Conservation (phyloP, 2,329 filamentous ascomycete species). For the Ceratocystis ficicola region DNA sequence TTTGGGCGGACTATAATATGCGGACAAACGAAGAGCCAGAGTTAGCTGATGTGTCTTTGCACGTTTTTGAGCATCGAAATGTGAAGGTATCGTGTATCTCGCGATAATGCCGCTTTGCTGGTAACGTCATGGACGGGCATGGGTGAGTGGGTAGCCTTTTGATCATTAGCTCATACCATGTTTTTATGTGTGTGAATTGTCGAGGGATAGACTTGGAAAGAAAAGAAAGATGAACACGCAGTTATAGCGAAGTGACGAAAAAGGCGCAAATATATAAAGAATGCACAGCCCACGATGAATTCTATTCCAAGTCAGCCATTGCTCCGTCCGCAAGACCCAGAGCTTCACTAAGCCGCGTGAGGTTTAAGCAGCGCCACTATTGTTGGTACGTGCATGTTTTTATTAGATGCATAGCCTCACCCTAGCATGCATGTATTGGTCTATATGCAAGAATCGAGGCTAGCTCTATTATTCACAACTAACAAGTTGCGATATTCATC, state of each 20-base stretch:
- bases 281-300: slow-evolving; percentile 2
- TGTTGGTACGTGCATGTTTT: not conserved
- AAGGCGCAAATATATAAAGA: not conserved
- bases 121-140: not conserved
- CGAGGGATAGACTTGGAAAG: not conserved
- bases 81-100: not conserved
- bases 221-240: not conserved
- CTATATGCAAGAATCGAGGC: not conserved
- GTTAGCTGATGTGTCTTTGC: not conserved
- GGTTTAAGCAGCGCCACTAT: slow-evolving; percentile 11
- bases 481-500: not conserved
- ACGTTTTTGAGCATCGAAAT: not conserved
- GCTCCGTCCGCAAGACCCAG: not conserved
- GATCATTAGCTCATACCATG: slow-evolving; percentile 4
- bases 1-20: slow-evolving; percentile 74
- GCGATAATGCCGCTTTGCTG: slow-evolving; percentile 7
- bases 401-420: not conserved
- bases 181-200: not conserved
- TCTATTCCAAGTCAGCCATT: not conserved
- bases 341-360: slow-evolving; percentile 10
- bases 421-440: not conserved
- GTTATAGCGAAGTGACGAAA: not conserved
- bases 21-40: not conserved
- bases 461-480: not conserved
- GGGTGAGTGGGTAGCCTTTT: not conserved